A percentile compares a stretch with the other conserved stretches of the same genome.
These are phyloP conservation scores for Porodaedalea pini DNA, from an alignment of 1,284 basidiomycete species.

Conservation along the genomic window DNA sequence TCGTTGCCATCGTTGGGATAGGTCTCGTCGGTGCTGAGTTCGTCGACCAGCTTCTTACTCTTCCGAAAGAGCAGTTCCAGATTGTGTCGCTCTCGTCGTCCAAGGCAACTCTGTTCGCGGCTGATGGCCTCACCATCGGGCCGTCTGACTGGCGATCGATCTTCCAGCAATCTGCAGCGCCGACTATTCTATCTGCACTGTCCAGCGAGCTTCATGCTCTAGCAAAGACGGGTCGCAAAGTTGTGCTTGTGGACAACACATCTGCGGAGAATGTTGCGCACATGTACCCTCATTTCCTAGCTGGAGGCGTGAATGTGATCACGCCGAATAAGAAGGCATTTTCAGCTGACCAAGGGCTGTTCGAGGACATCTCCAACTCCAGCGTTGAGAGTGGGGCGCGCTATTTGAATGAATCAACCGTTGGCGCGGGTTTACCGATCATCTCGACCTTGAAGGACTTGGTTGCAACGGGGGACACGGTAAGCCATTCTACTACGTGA, in stretches of 20 bases:
- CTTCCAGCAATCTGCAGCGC: slow-evolving; percentile 26
- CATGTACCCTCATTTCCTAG: slow-evolving; percentile 81
- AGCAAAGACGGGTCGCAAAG: slow-evolving; percentile 48
- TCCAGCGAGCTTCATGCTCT: slow-evolving; percentile 43
- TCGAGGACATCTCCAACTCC: slow-evolving; percentile 63
- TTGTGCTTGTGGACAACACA: slow-evolving; percentile 92
- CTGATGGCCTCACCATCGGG: slow-evolving; percentile 43
- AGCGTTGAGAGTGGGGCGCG: slow-evolving; percentile 55
- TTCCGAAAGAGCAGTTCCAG: slow-evolving; percentile 63
- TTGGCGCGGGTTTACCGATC: slow-evolving; percentile 94
- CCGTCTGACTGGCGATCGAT: slow-evolving; percentile 29
- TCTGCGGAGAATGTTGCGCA: slow-evolving; percentile 82
- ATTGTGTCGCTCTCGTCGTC: slow-evolving; percentile 81
- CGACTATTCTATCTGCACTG: slow-evolving; percentile 39
- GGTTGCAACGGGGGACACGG: slow-evolving; percentile 89
- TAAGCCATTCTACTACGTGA: slow-evolving; percentile 30
- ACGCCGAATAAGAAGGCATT: slow-evolving; percentile 99
- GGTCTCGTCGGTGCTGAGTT: slow-evolving; percentile 88
- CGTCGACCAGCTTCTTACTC: slow-evolving; percentile 70
- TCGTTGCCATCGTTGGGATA: slow-evolving; percentile 78
- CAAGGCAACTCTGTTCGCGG: slow-evolving; percentile 58
- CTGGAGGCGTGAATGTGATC: slow-evolving; percentile 80
- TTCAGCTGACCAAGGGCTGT: slow-evolving; percentile 73
- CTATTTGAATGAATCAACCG: slow-evolving; percentile 89
- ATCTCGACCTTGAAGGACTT: slow-evolving; percentile 90